phyloP scores from a whole-genome alignment of 441 rosid genomes.

The Corymbia citriodora region DNA sequence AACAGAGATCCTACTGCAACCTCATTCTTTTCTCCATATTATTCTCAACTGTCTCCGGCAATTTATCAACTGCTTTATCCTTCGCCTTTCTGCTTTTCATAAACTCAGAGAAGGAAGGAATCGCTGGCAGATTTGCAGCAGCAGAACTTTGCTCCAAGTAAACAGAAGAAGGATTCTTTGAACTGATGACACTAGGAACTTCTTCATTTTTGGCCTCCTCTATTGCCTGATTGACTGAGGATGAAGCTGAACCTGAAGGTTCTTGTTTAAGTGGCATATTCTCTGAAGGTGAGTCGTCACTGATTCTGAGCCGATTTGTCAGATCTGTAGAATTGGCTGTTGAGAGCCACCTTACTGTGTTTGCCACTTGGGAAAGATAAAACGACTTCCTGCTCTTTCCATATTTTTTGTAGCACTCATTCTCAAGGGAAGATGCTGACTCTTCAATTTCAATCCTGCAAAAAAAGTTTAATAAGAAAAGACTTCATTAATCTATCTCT shows the following conservation, averaged over 20 bases:
- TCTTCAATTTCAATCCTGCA: slow-evolving; percentile 53
- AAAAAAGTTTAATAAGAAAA: neutral
- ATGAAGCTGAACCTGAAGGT: slow-evolving; percentile 7
- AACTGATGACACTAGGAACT: neutral
- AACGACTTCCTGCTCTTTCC: slow-evolving; percentile 85
- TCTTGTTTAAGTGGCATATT: slow-evolving; percentile 10
- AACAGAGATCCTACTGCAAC: slow-evolving; percentile 23
- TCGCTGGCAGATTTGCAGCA: slow-evolving; percentile 35
- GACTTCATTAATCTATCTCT: neutral
- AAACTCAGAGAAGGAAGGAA: slow-evolving; percentile 83
- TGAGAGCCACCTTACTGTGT: slow-evolving; percentile 79
- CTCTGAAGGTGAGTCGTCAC: slow-evolving; percentile 10
- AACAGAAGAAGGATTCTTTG: neutral
- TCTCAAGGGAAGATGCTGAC: slow-evolving; percentile 61
- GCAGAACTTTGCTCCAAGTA: neutral
- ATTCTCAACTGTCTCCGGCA: slow-evolving; percentile 21
- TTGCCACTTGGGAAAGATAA: slow-evolving; percentile 86
- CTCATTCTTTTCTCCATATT: slow-evolving; percentile 49
- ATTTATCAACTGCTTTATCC: slow-evolving; percentile 17
- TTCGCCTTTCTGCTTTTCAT: slow-evolving; percentile 40
- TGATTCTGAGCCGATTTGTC: slow-evolving; percentile 27
- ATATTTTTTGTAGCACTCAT: slow-evolving; percentile 71
- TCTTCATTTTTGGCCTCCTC: slow-evolving; percentile 12
- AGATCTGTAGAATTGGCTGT: slow-evolving; percentile 40
- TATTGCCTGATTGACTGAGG: slow-evolving; percentile 9